Conservation (phyloP, 192 early-diverging fungal genomes). For the Chytriomyces confervae region DNA sequence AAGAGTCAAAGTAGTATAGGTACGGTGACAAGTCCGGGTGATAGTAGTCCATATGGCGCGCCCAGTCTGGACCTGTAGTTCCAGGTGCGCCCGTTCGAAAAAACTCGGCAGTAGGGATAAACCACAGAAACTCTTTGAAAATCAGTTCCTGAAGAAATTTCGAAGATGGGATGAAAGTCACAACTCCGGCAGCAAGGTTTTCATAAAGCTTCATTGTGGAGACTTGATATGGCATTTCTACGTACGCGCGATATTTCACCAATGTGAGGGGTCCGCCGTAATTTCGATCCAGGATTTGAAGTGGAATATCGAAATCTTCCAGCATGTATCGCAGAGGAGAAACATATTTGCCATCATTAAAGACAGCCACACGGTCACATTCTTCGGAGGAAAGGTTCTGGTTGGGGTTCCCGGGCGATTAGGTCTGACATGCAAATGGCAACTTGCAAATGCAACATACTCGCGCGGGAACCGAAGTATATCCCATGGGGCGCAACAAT, state of each 20-base stretch:
- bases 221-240: conserved; percentile 24
- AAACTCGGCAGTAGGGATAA: conserved; percentile 5
- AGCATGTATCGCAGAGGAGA: neutral
- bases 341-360: neutral
- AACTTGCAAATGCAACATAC: neutral
- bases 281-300: neutral
- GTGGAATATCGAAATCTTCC: neutral
- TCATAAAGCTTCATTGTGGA: conserved; percentile 27
- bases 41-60: conserved; percentile 2
- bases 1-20: conserved; percentile 24
- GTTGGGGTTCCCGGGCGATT: too few relatives aligned
- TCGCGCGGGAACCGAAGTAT: neutral
- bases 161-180: conserved; percentile 1
- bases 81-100: conserved; percentile 10
- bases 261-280: conserved; percentile 18
- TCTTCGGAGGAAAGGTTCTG: neutral
- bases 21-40: neutral
- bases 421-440: too few relatives aligned
- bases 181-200: conserved; percentile 16
- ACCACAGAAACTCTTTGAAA: neutral
- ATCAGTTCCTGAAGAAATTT: conserved; percentile 7
- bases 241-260: conserved; percentile 22
- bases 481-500: conserved; percentile 16
- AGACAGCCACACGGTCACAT: neutral
- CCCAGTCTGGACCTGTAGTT: conserved; percentile 9